Evolutionary conservation across 352 stramenopile genomes (phyloP).

Genomic region (Pythium aristosporum): DNA sequence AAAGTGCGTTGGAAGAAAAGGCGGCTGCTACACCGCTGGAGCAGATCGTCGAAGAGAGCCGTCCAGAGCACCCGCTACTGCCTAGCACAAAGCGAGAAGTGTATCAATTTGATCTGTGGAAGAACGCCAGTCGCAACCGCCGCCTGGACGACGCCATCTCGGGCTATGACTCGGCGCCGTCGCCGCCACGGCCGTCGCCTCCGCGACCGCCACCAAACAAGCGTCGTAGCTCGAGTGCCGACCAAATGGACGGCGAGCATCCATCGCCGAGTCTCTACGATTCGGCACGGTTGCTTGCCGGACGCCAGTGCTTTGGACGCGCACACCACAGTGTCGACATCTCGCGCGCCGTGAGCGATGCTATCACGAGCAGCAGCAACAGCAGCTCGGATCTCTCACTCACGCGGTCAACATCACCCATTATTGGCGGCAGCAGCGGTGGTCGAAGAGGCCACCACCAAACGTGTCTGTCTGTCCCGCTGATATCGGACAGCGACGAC

Average conservation of each 20-base stretch:
- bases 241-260: constrained; percentile 8
- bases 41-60: constrained; percentile 9
- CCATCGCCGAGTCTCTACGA: constrained; percentile 23
- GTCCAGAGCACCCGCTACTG: neutral
- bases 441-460: neutral
- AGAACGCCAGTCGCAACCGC: constrained; percentile 43
- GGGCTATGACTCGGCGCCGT: constrained; percentile 18
- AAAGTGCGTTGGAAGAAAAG: constrained; percentile 22
- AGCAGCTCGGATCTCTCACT: constrained; percentile 32
- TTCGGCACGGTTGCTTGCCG: constrained; percentile 23
- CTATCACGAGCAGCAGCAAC: neutral
- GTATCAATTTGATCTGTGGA: constrained; percentile 62
- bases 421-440: constrained; percentile 31
- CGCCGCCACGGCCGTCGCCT: constrained; percentile 15
- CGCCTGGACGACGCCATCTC: constrained; percentile 53
- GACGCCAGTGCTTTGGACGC: constrained; percentile 18
- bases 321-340: constrained; percentile 22
- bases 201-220: constrained; percentile 16
- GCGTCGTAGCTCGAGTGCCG: constrained; percentile 21
- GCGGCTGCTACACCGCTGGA: constrained; percentile 6
- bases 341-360: neutral
- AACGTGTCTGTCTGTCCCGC: constrained; percentile 1
- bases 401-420: constrained; percentile 50
- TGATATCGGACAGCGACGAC: constrained; percentile 21
- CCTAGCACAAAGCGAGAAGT: constrained; percentile 23